phyloP scores from a whole-genome alignment of 179 eudicot genomes.

The Amaranthus tricolor region DNA sequence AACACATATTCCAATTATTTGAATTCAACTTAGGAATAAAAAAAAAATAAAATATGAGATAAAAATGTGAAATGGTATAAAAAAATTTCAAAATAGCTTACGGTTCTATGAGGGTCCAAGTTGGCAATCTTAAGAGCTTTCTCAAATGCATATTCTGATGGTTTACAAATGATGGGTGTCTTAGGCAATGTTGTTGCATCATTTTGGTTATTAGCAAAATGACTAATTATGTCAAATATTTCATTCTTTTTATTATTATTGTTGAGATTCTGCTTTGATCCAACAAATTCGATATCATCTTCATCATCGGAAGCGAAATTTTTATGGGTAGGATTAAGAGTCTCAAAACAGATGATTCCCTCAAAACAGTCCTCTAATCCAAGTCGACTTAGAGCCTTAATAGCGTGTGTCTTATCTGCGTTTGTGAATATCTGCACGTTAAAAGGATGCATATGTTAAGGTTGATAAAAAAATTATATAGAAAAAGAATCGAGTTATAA shows the following conservation, averaged over 20 bases:
- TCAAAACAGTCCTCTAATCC: constrained; percentile 89
- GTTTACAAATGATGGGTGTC: constrained; percentile 79
- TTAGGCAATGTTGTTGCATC: constrained; percentile 53
- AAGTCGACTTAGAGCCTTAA: constrained; percentile 47
- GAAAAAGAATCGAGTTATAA: background rate
- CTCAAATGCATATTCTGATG: constrained; percentile 69
- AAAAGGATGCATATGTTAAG: background rate
- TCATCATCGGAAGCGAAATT: constrained; percentile 62
- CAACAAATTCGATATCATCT: constrained; percentile 61
- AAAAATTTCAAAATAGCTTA: constrained; percentile 19
- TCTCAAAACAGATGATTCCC: constrained; percentile 85
- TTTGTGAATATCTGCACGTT: constrained; percentile 67
- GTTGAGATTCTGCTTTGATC: constrained; percentile 22
- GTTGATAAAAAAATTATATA: background rate
- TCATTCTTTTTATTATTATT: background rate
- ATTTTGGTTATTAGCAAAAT: constrained; percentile 42
- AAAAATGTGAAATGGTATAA: background rate
- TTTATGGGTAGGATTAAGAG: constrained; percentile 69
- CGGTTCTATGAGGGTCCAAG: constrained; percentile 71
- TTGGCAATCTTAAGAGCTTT: constrained; percentile 65
- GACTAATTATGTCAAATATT: constrained; percentile 68
- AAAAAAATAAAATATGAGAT: no score
- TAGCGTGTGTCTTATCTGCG: constrained; percentile 69
- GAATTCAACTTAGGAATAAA: background rate
- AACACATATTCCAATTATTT: constrained; percentile 16